phyloP scores from a whole-genome alignment of 2,329 filamentous ascomycete genomes.

The Magnaporthales sp. region DNA sequence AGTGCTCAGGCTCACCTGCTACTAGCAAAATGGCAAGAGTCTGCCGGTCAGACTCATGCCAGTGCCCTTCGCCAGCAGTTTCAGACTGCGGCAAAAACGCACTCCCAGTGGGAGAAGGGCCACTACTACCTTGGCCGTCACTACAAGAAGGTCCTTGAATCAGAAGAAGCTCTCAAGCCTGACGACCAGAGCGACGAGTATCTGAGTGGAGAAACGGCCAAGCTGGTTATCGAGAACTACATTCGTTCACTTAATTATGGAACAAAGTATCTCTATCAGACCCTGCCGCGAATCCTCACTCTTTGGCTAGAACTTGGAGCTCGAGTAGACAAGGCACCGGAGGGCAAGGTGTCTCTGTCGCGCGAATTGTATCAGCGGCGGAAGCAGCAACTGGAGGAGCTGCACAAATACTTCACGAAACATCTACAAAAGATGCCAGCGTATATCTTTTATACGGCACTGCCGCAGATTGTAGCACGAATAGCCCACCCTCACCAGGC shows the following conservation, averaged over 20 bases:
- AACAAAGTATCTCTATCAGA: slow-evolving; percentile 94
- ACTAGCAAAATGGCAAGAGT: slow-evolving; percentile 93
- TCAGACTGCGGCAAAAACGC: slow-evolving; percentile 65
- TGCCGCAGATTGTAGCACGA: slow-evolving; percentile 91
- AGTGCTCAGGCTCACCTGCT: slow-evolving; percentile 77
- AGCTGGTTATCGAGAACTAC: slow-evolving; percentile 90
- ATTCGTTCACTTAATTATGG: slow-evolving; percentile 78
- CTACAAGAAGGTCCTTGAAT: slow-evolving; percentile 92
- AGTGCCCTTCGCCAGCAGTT: slow-evolving; percentile 74
- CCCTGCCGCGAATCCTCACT: slow-evolving; percentile 81
- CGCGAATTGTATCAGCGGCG: slow-evolving; percentile 46
- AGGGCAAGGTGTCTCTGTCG: slow-evolving; percentile 43
- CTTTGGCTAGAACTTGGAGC: slow-evolving; percentile 90
- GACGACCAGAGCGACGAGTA: slow-evolving; percentile 71
- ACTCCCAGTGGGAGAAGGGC: slow-evolving; percentile 81
- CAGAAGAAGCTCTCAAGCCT: slow-evolving; percentile 68
- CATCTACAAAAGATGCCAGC: slow-evolving; percentile 65
- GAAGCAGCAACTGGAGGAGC: slow-evolving; percentile 55
- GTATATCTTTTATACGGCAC: slow-evolving; percentile 71
- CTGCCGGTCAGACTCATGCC: slow-evolving; percentile 85
- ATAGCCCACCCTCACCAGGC: slow-evolving; percentile 77
- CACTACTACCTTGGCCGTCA: slow-evolving; percentile 96
- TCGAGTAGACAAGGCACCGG: slow-evolving; percentile 55
- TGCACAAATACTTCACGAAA: slow-evolving; percentile 71
- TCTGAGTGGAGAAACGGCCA: slow-evolving; percentile 73